These are phyloP conservation scores for Paecilomyces sp. DNA, from an alignment of 2,329 filamentous ascomycete species.

Conservation along the genomic window DNA sequence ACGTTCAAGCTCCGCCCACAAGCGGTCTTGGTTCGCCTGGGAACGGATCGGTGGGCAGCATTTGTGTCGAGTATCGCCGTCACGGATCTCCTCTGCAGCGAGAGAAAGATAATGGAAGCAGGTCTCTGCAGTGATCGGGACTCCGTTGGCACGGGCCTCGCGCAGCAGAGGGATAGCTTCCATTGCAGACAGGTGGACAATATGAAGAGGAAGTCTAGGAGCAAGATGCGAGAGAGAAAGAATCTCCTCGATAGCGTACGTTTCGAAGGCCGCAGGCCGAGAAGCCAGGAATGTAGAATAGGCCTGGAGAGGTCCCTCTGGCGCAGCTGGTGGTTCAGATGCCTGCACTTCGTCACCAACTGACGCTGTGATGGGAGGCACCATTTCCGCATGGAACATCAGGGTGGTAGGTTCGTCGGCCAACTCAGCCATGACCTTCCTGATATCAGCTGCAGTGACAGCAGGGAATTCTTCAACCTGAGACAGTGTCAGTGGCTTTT, in stretches of 20 bases:
- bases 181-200: constrained; percentile 86
- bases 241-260: constrained; percentile 81
- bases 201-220: constrained; percentile 78
- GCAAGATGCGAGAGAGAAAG: constrained; percentile 72
- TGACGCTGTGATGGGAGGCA: constrained; percentile 74
- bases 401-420: constrained; percentile 78
- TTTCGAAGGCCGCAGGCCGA: constrained; percentile 83
- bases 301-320: constrained; percentile 62
- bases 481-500: not conserved
- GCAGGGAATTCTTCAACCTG: constrained; percentile 94
- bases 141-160: constrained; percentile 61
- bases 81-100: constrained; percentile 70
- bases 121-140: constrained; percentile 88
- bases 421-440: constrained; percentile 71
- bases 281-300: constrained; percentile 92
- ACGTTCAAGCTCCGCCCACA: constrained; percentile 72
- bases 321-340: constrained; percentile 62
- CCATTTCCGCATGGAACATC: constrained; percentile 99
- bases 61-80: constrained; percentile 87
- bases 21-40: constrained; percentile 69
- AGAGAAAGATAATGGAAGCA: constrained; percentile 93
- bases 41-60: constrained; percentile 89
- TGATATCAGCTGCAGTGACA: constrained; percentile 72
- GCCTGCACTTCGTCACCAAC: constrained; percentile 69
- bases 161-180: constrained; percentile 77